Conservation (phyloP, 23 red algal genomes). For the Pyropia haitanensis region DNA sequence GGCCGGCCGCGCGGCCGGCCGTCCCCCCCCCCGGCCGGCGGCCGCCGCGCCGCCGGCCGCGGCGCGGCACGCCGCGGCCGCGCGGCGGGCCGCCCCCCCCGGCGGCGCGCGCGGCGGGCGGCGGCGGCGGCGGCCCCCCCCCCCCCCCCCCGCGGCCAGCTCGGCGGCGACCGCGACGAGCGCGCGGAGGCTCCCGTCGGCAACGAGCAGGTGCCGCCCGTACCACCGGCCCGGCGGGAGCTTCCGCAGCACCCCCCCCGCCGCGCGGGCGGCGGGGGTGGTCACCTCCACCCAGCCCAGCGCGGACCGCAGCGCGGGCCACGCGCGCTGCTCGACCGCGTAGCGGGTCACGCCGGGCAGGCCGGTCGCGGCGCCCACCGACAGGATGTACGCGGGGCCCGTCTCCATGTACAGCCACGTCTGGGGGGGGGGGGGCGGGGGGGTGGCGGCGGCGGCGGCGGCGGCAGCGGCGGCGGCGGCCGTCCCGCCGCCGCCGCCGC, state of each 20-base stretch:
- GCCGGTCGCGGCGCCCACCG: constrained; percentile 1
- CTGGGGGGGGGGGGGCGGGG: background rate
- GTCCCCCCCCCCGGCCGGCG: no score
- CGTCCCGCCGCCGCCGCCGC: constrained; percentile 24
- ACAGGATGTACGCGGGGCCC: constrained; percentile 51
- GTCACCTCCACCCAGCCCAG: constrained; percentile 26
- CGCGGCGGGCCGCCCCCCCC: background rate
- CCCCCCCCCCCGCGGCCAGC: background rate
- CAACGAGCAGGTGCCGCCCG: constrained; percentile 40
- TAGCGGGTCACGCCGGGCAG: constrained; percentile 30
- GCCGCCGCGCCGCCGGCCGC: no score
- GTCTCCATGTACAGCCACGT: constrained; percentile 38
- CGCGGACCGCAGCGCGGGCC: constrained; percentile 21
- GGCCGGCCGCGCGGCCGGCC: no score
- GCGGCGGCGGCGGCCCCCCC: no score
- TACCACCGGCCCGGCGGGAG: constrained; percentile 16
- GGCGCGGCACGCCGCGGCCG: background rate
- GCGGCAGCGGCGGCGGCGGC: background rate
- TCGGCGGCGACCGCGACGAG: constrained; percentile 14
- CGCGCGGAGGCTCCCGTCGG: constrained; percentile 4
- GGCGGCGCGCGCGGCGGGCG: background rate
- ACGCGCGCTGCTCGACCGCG: constrained; percentile 56
- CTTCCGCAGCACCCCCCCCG: constrained; percentile 26
- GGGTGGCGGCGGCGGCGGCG: background rate
- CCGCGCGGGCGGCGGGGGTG: constrained; percentile 5